Percentiles rank a stretch among this genome's conserved stretches.
Conservation (phyloP, 345 rosid genomes). For the Jatropha curcas region DNA sequence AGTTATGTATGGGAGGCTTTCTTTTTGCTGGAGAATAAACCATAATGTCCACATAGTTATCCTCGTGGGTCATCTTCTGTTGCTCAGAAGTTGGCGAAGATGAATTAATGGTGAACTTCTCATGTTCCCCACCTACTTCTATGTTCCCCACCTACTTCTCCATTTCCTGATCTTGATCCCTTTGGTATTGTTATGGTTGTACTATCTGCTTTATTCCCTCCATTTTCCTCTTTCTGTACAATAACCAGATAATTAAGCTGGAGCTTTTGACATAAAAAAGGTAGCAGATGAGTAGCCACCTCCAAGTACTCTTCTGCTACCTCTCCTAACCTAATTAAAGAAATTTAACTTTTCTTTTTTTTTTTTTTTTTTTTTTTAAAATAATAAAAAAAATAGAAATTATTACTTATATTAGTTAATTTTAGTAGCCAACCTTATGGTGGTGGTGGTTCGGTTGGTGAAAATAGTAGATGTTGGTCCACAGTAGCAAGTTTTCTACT, state of each 20-base stretch:
- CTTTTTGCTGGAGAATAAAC: constrained; percentile 60
- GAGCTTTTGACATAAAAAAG: too few species aligned
- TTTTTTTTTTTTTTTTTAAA: too few species aligned
- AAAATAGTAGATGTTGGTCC: constrained; percentile 4
- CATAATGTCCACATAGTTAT: constrained; percentile 27
- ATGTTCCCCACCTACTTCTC: neutral
- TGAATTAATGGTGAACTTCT: constrained; percentile 11
- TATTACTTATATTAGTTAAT: too few species aligned
- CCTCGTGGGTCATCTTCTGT: constrained; percentile 10
- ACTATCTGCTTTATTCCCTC: constrained; percentile 16
- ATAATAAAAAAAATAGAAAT: too few species aligned
- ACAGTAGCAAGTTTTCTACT: constrained; percentile 35
- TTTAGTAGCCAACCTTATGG: constrained; percentile 34
- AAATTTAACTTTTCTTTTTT: too few species aligned
- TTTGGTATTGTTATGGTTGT: too few species aligned
- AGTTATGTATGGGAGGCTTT: constrained; percentile 60
- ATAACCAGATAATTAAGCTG: constrained; percentile 2
- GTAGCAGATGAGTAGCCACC: too few species aligned
- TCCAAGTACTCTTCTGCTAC: too few species aligned
- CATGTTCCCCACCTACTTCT: constrained; percentile 19
- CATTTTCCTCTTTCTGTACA: constrained; percentile 31
- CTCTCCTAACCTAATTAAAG: too few species aligned
- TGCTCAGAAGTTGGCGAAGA: constrained; percentile 19
- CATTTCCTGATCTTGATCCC: constrained; percentile 7
- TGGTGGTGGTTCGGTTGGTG: constrained; percentile 21